phyloP scores from a whole-genome alignment of 345 rosid species.

The Corchorus olitorius region DNA sequence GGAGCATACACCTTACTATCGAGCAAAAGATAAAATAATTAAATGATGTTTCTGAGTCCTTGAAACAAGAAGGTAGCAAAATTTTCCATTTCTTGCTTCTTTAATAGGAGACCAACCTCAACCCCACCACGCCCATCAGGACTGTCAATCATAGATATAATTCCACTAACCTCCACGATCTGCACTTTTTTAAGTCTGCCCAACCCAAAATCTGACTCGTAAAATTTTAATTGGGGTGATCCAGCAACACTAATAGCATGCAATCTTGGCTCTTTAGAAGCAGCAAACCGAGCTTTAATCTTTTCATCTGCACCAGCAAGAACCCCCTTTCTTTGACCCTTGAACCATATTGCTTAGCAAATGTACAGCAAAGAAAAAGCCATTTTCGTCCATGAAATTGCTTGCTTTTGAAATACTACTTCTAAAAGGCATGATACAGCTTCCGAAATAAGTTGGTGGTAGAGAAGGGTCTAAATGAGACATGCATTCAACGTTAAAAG shows the following conservation, averaged over 20 bases:
- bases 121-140: constrained; percentile 27
- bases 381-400: constrained; percentile 22
- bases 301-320: background rate
- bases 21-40: too few relatives aligned
- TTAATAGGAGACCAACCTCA: constrained; percentile 34
- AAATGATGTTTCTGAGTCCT: background rate
- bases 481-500: constrained; percentile 27
- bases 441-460: constrained; percentile 7
- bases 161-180: constrained; percentile 5
- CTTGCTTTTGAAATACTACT: background rate
- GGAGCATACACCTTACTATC: too few relatives aligned
- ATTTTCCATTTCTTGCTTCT: constrained; percentile 26
- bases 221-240: constrained; percentile 9
- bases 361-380: constrained; percentile 23
- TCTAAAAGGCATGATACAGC: constrained; percentile 16
- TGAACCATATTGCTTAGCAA: constrained; percentile 22
- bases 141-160: constrained; percentile 22
- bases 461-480: constrained; percentile 17
- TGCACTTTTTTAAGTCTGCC: constrained; percentile 18
- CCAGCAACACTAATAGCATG: background rate
- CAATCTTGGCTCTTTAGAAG: background rate
- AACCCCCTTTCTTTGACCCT: constrained; percentile 1
- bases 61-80: constrained; percentile 18
- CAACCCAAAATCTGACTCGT: constrained; percentile 30
- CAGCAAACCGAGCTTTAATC: too few relatives aligned